phyloP scores from a whole-genome alignment of 805 yeast species.

The Saturnispora kantuleensis region DNA sequence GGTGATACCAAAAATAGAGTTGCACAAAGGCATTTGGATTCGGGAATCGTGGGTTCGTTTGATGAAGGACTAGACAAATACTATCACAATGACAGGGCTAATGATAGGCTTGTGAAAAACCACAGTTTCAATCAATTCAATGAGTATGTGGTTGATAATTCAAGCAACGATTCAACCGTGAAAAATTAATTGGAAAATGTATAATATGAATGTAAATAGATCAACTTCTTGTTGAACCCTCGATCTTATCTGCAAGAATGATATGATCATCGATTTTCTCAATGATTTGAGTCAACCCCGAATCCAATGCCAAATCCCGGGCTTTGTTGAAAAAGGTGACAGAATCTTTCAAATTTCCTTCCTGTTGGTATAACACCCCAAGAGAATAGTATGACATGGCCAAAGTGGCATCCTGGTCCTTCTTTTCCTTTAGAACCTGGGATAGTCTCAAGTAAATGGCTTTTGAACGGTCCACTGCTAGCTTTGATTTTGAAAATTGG shows the following conservation, averaged over 20 bases:
- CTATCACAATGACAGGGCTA: constrained; percentile 49
- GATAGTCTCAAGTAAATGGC: constrained; percentile 16
- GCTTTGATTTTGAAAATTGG: constrained; percentile 9
- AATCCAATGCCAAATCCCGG: constrained; percentile 55
- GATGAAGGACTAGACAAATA: constrained; percentile 45
- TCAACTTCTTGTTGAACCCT: not conserved
- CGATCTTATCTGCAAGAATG: not conserved
- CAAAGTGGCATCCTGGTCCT: constrained; percentile 20
- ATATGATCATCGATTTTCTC: constrained; percentile 56
- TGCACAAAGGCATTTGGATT: constrained; percentile 51
- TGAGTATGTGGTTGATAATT: constrained; percentile 17
- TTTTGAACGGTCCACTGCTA: constrained; percentile 14
- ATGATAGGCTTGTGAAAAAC: constrained; percentile 35
- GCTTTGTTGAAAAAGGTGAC: constrained; percentile 58
- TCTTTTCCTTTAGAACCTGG: constrained; percentile 5
- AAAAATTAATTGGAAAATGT: too few species aligned
- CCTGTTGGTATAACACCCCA: constrained; percentile 68
- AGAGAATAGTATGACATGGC: constrained; percentile 79
- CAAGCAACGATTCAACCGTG: not conserved
- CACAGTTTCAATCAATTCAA: constrained; percentile 11
- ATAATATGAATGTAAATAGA: too few species aligned
- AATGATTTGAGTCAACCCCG: constrained; percentile 54
- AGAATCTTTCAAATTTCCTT: constrained; percentile 46
- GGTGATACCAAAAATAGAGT: constrained; percentile 41
- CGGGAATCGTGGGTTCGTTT: constrained; percentile 40